phyloP scores from a whole-genome alignment of 345 rosid genomes.

The Chamaenerion angustifolium region DNA sequence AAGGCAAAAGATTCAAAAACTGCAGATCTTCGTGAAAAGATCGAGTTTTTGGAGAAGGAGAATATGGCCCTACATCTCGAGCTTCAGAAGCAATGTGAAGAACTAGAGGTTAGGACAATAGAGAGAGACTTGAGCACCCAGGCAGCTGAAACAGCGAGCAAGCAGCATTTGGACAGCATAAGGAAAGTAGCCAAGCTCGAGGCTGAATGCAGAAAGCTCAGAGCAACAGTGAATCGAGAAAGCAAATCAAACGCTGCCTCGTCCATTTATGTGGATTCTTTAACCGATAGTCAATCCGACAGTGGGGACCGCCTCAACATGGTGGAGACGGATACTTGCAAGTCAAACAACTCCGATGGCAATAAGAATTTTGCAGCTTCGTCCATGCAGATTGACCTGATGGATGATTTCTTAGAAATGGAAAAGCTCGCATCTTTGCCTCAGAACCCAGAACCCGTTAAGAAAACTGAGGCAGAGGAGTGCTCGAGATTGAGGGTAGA shows the following conservation, averaged over 20 bases:
- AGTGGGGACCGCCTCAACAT: constrained; percentile 44
- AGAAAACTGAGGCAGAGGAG: constrained; percentile 12
- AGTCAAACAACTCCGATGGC: constrained; percentile 30
- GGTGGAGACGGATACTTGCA: constrained; percentile 23
- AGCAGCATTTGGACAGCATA: constrained; percentile 69
- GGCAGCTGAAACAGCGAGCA: constrained; percentile 90
- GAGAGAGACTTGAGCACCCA: constrained; percentile 78
- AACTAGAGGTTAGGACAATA: constrained; percentile 59
- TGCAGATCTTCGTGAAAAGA: constrained; percentile 19
- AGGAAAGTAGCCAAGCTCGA: constrained; percentile 87
- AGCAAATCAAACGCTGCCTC: constrained; percentile 32
- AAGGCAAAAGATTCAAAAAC: constrained; percentile 18
- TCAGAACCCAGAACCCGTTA: constrained; percentile 24
- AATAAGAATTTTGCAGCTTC: constrained; percentile 15
- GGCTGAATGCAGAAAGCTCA: constrained; percentile 73
- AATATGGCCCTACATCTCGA: constrained; percentile 45
- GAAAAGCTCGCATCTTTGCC: constrained; percentile 75
- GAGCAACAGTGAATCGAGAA: constrained; percentile 24
- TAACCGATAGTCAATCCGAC: constrained; percentile 59
- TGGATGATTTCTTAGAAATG: constrained; percentile 98
- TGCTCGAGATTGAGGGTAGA: constrained; percentile 37
- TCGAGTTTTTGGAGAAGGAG: constrained; percentile 46
- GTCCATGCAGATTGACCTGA: constrained; percentile 48
- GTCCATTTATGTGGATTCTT: constrained; percentile 42
- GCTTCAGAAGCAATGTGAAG: constrained; percentile 55